These are phyloP conservation scores for Coix lacrymajobi DNA, from an alignment of 176 grass and related monocot species.

Conservation along the genomic window DNA sequence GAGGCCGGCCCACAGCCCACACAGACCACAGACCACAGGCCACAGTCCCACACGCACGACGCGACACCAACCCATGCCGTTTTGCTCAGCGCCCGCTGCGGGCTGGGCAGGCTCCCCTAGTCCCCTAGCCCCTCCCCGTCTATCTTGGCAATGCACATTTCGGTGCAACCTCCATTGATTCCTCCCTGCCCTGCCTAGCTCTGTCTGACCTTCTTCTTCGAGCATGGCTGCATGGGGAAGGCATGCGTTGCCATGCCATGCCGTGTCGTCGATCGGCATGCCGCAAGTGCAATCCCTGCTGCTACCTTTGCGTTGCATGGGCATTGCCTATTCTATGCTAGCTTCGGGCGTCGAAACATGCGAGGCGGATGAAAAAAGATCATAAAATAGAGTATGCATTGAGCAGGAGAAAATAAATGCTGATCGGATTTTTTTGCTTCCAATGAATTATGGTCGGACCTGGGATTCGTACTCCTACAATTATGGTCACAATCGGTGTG, in stretches of 20 bases:
- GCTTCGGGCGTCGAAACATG: no score
- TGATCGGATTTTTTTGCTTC: no score
- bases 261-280: no score
- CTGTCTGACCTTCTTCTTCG: slow-evolving; percentile 7
- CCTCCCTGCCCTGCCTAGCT: not conserved
- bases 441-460: no score
- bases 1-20: not conserved
- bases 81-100: slow-evolving; percentile 21
- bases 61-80: slow-evolving; percentile 38
- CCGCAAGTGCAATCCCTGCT: not conserved
- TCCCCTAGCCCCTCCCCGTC: not conserved
- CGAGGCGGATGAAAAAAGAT: no score
- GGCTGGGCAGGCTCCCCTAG: not conserved
- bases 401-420: no score
- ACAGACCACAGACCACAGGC: no score
- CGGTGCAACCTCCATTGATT: slow-evolving; percentile 35
- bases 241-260: not conserved
- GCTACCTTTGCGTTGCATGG: no score
- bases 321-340: no score
- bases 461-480: no score
- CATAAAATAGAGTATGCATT: no score
- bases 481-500: no score
- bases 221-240: not conserved
- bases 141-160: slow-evolving; percentile 43
- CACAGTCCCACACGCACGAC: not conserved